Evolutionary conservation across 805 yeast species (phyloP).

Genomic region (Ogataea nonfermentans): DNA sequence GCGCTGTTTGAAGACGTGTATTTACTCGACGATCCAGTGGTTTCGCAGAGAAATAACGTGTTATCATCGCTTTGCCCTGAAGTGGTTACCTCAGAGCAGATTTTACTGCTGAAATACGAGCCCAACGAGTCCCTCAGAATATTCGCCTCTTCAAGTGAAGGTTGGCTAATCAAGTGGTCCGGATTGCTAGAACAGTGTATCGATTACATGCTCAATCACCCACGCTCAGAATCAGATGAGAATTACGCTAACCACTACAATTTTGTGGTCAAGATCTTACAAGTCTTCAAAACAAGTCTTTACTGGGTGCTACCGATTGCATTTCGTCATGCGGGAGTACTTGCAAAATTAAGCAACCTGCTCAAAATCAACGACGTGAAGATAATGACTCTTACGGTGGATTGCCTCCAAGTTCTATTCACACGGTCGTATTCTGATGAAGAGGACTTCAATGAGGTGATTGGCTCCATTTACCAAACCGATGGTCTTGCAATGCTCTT

Average conservation of each 20-base stretch:
- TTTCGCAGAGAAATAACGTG: constrained; percentile 72
- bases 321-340: constrained; percentile 61
- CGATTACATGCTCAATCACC: constrained; percentile 24
- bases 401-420: constrained; percentile 84
- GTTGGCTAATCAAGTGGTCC: constrained; percentile 88
- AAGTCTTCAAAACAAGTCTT: constrained; percentile 83
- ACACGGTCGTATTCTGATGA: constrained; percentile 69
- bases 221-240: constrained; percentile 8
- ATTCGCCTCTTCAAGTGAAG: constrained; percentile 70
- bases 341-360: constrained; percentile 60
- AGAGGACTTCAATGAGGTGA: constrained; percentile 71
- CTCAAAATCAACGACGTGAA: constrained; percentile 56
- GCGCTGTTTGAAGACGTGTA: constrained; percentile 92
- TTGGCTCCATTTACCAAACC: constrained; percentile 72
- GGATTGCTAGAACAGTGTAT: constrained; percentile 47
- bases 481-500: constrained; percentile 72
- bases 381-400: constrained; percentile 80
- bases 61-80: constrained; percentile 82
- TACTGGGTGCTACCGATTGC: constrained; percentile 88
- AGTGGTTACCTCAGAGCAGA: constrained; percentile 68
- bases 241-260: constrained; percentile 16
- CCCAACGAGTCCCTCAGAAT: constrained; percentile 58
- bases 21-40: constrained; percentile 86
- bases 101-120: constrained; percentile 63
- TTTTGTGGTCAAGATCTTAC: constrained; percentile 66